Evolutionary conservation across 2,329 filamentous ascomycete genomes (phyloP), one percentile per base, ranked within the genome.

Genomic region (Ophiocordyceps unilateralis): DNA sequence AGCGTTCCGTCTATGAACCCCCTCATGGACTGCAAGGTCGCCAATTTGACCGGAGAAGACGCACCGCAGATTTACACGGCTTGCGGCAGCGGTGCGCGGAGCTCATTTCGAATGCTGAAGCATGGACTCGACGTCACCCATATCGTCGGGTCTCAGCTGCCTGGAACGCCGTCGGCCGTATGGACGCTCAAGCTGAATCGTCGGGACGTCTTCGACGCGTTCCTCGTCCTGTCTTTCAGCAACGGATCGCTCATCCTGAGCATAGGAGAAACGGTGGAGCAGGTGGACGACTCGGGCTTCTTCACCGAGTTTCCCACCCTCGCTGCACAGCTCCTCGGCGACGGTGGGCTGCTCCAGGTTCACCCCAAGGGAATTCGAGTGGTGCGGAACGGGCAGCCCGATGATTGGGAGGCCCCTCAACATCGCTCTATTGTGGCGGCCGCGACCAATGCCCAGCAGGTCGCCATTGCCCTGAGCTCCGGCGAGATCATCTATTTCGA

Each of bases 401-500:
- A 93, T 50, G 88, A 96, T 57, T 98, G 91, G 91, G 78, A 83
- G 14, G 82, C 84, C 5, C 93, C 93, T 0, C 82, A 93, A 51
- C 89, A 98, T 66, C 77, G 91, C 20, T 93, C 89, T 0, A 96
- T 98, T 49, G 87, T 96, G 40, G 86, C 89, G 9, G 93, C 89
- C 28, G 81, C 89, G 1, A 91, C 89, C 15, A 99, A 98, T 55
- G 80, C 89, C 53, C 78, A 84, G 37, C 91, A 99, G 62, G 85
- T 98, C 22, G 87, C 87, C 4, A 81, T 96, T 41, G 91, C 91
- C 1, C 69, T 99, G 22, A 96, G 88, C 57, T 95, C 88, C 9
- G 89, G 89, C 32, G 91, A 98, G 59, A 89, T 98, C 48, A 84
- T 94, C 37, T 98, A 96, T 57, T 98, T 98, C 52, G 93, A 98